Percentiles rank a stretch among this genome's conserved stretches.
These are phyloP conservation scores for Didymella arachidicola DNA, from an alignment of 2,329 filamentous ascomycete genomes.

Conservation along the genomic window DNA sequence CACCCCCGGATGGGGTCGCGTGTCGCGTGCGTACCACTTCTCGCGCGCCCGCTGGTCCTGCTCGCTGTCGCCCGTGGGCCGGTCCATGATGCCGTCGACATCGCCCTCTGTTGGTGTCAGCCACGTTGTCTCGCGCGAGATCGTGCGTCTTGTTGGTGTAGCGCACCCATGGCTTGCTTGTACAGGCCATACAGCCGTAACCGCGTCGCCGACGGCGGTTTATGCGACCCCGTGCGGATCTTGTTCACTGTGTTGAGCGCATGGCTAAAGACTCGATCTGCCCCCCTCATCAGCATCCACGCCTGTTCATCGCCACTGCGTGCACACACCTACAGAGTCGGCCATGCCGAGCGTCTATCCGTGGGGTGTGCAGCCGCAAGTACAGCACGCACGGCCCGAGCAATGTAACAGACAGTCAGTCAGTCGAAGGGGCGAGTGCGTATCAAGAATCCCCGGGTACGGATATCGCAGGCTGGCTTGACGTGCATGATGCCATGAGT, in stretches of 20 bases:
- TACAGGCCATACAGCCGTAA: conserved; percentile 96
- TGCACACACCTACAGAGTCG: conserved; percentile 52
- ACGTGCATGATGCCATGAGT: conserved; percentile 29
- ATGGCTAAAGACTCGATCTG: conserved; percentile 98
- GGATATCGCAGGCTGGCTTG: background rate
- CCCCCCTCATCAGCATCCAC: conserved; percentile 11
- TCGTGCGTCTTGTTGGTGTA: background rate
- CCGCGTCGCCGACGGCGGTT: conserved; percentile 84
- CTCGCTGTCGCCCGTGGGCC: conserved; percentile 65
- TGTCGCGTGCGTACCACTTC: conserved; percentile 66
- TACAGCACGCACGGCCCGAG: background rate
- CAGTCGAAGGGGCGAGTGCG: conserved; percentile 2
- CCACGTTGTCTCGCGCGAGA: background rate
- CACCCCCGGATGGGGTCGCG: conserved; percentile 6
- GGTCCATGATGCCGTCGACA: conserved; percentile 91
- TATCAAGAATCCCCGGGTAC: background rate
- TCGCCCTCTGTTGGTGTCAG: conserved; percentile 73
- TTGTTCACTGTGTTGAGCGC: conserved; percentile 98
- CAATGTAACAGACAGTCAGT: background rate
- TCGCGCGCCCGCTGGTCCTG: conserved; percentile 64
- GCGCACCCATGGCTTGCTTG: conserved; percentile 89
- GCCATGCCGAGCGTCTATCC: conserved; percentile 42
- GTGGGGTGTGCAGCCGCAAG: background rate
- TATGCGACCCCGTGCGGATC: conserved; percentile 89
- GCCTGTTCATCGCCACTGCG: background rate